Base-by-base conservation (phyloP, 108 stramenopile genomes). In the Poteriospumella lacustris region DNA sequence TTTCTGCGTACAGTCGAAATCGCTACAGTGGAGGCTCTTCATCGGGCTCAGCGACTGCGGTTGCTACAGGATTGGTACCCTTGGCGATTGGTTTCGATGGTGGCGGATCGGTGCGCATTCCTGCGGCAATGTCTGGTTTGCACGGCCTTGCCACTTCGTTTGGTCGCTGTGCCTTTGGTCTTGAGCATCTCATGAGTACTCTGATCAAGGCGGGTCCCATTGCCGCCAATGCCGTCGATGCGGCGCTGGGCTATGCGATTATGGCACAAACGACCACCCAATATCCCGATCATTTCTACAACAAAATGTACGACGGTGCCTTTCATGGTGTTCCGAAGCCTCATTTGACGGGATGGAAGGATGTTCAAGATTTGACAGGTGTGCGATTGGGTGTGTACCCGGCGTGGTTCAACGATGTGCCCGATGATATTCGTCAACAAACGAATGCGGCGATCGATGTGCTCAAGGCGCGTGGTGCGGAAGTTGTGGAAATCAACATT, bases 51-150 rank as follows among this genome's bases (percentile, higher is more conserved):
- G 91, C 89, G 1, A 89, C 82, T 2, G 89, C 89, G 0, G 88
- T 91, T 38, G 75, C 89, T 12, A 43, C 83, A 36, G 91, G 91
- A n/a, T 28, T 91, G 2, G 78, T 83, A 43, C 88, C 89, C 0
- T 33, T 90, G 26, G 86, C 87, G 19, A 68, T 91, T 5, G 91
- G 89, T n/a, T 58, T 58, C 2, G 91, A 91, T 83, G 88, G 88
- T 31, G 91, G 89, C 24, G 91, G 91, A 24, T 84, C 83, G 28
- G 86, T 91, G 68, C 85, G 89, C 1, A 82, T 89, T 1, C 91
- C 91, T 26, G 86, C 88, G 0, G 75, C 81, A 31, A 43, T 88
- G 77, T 89, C 82, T 60, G 91, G 91, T 1, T 43, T 86, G 40
- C 81, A 87, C 33, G 90, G 90, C 5, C 42, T 88, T 24, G 86